A percentile compares a stretch with the other conserved stretches of the same genome.
Conservation (phyloP, 768 basidiomycete species). For the Leucosporidium yakuticum region DNA sequence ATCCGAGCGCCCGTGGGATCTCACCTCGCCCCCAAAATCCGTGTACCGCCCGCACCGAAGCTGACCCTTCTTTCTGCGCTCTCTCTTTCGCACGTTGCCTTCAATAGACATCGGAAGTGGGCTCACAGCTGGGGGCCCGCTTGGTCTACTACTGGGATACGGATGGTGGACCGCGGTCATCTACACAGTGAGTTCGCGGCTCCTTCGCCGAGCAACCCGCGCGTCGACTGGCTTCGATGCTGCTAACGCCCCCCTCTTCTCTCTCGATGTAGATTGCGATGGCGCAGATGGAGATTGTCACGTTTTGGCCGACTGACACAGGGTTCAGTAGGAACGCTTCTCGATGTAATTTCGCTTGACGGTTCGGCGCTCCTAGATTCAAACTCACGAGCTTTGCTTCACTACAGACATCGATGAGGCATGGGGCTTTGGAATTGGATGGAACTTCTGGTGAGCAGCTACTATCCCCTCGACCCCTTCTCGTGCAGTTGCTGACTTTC, state of each 20-base stretch:
- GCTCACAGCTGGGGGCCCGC: not conserved
- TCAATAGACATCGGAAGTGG: not conserved
- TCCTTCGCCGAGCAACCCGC: conserved; percentile 49
- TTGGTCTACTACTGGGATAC: conserved; percentile 1
- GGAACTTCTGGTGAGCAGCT: conserved; percentile 39
- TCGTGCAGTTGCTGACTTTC: conserved; percentile 36
- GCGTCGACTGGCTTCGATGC: conserved; percentile 51
- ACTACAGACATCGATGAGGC: conserved; percentile 4
- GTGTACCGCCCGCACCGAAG: not conserved
- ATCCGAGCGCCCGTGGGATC: too few species aligned
- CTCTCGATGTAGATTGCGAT: conserved; percentile 42
- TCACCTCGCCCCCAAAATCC: not conserved
- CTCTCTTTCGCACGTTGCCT: not conserved
- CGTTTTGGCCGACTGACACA: conserved; percentile 42
- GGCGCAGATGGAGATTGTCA: conserved; percentile 25
- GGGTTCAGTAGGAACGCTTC: conserved; percentile 49
- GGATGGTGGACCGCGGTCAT: not conserved
- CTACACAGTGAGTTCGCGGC: conserved; percentile 48
- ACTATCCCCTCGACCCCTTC: too few species aligned
- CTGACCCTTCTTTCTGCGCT: not conserved
- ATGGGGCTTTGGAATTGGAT: conserved; percentile 31
- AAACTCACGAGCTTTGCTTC: not conserved
- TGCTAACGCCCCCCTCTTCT: conserved; percentile 49
- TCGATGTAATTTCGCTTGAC: conserved; percentile 41
- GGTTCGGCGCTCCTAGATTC: conserved; percentile 34